Base-by-base conservation (phyloP, 2,329 filamentous ascomycete genomes). In the Alternaria consortialis region DNA sequence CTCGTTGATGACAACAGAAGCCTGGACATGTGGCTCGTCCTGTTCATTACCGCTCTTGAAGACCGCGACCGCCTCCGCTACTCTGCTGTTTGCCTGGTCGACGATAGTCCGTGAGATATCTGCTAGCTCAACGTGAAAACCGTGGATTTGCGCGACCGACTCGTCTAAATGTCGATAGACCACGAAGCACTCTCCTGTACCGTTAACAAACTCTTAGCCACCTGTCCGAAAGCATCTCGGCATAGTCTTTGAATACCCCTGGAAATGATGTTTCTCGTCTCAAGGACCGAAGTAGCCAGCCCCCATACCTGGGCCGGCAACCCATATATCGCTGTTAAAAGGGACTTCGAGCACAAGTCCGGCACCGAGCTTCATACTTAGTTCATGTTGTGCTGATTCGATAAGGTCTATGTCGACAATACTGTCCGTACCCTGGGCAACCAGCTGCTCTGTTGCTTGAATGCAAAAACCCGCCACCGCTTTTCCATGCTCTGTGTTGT, bases 401-500 rank as follows among this genome's bases (percentile, higher is more conserved):
- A 52, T 7, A 31, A 23, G 48, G n/a, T 52, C 23, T 36, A 52
- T 40, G 2, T 52, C 23, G n/a, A 27, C 11, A 23, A 40, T 9
- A 1, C 48, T 52, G 7, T 4, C 8, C n/a, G 36, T 39, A 15
- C 25, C 20, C 3, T 29, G 15, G 23, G 48, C 15, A 3, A 31
- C 48, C 23, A 55, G 13, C 13, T 46, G 40, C 52, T 25, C 11
- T 29, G 37, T 27, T 11, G 39, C 39, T 34, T 25, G 27, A 20
- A 55, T 12, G n/a, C 46, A 55, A 11, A 55, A 6, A 11, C 23
- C 15, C 6, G 52, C 52, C 31, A 55, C 42, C 8, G 46, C 40
- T 55, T 55, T 32, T 6, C 39, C 40, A 37, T 44, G 40, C 15
- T 46, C 52, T 32, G 46, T 25, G 4, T 55, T 40, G 8, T 44